phyloP scores from a whole-genome alignment of 2,329 filamentous ascomycete species.

The Pleomassaria siparia region DNA sequence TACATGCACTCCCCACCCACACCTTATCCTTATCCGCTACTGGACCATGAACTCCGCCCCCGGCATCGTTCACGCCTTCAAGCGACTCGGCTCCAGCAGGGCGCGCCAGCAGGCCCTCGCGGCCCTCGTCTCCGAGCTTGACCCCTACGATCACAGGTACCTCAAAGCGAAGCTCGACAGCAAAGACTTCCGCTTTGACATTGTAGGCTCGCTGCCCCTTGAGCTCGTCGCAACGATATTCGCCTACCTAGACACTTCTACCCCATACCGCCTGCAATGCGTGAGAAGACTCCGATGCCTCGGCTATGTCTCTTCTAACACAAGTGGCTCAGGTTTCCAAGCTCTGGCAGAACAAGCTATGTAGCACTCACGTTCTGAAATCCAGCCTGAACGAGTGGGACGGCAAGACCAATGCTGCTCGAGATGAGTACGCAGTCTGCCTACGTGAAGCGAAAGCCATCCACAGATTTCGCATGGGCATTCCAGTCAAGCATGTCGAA shows the following conservation, averaged over 20 bases:
- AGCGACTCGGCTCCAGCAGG: conserved; percentile 10
- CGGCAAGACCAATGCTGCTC: conserved; percentile 13
- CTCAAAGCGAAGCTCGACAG: conserved; percentile 18
- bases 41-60: conserved; percentile 9
- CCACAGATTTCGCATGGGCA: conserved; percentile 28
- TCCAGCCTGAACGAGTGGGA: conserved; percentile 22
- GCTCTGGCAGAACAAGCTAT: conserved; percentile 34
- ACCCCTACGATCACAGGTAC: conserved; percentile 33
- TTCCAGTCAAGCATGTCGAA: neutral
- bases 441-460: conserved; percentile 22
- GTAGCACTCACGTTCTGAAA: conserved; percentile 25
- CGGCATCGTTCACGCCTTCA: conserved; percentile 21
- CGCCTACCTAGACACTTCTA: conserved; percentile 31
- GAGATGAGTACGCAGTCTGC: conserved; percentile 18
- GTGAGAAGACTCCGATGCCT: conserved; percentile 18
- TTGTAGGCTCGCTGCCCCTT: conserved; percentile 38
- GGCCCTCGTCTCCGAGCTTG: conserved; percentile 26
- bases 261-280: conserved; percentile 29
- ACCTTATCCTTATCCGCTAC: neutral
- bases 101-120: conserved; percentile 25
- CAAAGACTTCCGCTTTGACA: conserved; percentile 35
- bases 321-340: conserved; percentile 29
- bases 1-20: conserved; percentile 2
- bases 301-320: neutral
- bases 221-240: conserved; percentile 43